Evolutionary conservation across 1,284 basidiomycete species (phyloP).

Genomic region (Puccinia novopanici): DNA sequence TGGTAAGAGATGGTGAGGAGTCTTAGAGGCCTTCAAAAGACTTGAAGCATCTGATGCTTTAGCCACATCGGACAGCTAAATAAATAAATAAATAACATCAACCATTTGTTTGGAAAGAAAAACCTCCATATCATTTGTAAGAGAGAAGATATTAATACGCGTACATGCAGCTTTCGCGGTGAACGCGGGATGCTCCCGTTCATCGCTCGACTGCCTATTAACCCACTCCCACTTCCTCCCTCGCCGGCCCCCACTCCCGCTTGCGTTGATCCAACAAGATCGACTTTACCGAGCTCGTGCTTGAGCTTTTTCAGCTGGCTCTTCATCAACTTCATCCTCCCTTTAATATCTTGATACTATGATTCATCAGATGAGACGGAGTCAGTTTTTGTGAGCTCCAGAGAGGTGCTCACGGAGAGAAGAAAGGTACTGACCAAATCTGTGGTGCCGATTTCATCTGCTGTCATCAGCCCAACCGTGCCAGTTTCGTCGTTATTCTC

Average conservation of each 20-base stretch:
- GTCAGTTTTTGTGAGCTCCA: too few species aligned
- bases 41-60: background rate
- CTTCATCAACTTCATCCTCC: slow-evolving; percentile 31
- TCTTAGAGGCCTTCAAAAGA: background rate
- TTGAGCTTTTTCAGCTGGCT: slow-evolving; percentile 31
- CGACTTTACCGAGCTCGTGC: slow-evolving; percentile 4
- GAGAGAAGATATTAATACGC: background rate
- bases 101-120: background rate
- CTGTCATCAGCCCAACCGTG: background rate
- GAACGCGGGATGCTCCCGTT: slow-evolving; percentile 30
- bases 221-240: background rate
- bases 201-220: slow-evolving; percentile 1
- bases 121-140: background rate
- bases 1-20: background rate
- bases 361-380: background rate
- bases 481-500: background rate
- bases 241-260: background rate
- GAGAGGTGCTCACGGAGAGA: background rate
- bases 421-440: slow-evolving; percentile 22
- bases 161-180: slow-evolving; percentile 25
- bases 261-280: background rate
- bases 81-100: background rate
- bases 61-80: slow-evolving; percentile 28
- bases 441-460: slow-evolving; percentile 21
- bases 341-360: slow-evolving; percentile 30